Conservation (phyloP, 2,329 filamentous ascomycete species). For the Dactylonectria macrodidyma region DNA sequence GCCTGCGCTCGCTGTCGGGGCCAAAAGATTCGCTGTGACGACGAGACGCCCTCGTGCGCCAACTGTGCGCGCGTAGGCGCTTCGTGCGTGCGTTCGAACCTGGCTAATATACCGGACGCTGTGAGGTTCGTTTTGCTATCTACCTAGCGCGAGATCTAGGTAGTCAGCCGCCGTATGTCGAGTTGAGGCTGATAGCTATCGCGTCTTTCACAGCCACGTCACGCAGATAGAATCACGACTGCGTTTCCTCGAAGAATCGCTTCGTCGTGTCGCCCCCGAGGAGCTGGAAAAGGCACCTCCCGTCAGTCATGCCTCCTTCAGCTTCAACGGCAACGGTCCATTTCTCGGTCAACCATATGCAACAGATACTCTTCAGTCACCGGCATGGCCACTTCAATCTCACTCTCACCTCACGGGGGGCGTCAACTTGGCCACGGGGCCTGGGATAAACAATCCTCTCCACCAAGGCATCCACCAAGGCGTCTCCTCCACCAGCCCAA, state of each 20-base stretch:
- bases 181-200: too few species aligned
- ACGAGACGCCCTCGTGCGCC: slow-evolving; percentile 45
- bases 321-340: too few species aligned
- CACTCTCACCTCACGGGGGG: too few species aligned
- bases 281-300: slow-evolving; percentile 29
- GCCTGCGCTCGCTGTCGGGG: slow-evolving; percentile 51
- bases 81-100: slow-evolving; percentile 46
- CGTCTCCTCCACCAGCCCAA: too few species aligned
- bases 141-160: too few species aligned
- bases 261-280: slow-evolving; percentile 27
- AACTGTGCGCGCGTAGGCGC: slow-evolving; percentile 50
- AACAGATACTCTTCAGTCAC: too few species aligned
- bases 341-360: too few species aligned
- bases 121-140: slow-evolving; percentile 17
- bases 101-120: slow-evolving; percentile 9
- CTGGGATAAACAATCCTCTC: too few species aligned
- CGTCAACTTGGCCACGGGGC: too few species aligned
- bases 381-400: too few species aligned
- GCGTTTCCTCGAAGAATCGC: slow-evolving; percentile 26
- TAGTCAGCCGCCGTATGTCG: too few species aligned
- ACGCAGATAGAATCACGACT: slow-evolving; percentile 27
- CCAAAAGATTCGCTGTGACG: slow-evolving; percentile 53
- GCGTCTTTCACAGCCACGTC: slow-evolving; percentile 20
- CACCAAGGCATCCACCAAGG: too few species aligned
- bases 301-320: not conserved